Evolutionary conservation across 352 stramenopile species (phyloP), one percentile per base, ranked within the genome.

Genomic region (Pythium utonaiense): DNA sequence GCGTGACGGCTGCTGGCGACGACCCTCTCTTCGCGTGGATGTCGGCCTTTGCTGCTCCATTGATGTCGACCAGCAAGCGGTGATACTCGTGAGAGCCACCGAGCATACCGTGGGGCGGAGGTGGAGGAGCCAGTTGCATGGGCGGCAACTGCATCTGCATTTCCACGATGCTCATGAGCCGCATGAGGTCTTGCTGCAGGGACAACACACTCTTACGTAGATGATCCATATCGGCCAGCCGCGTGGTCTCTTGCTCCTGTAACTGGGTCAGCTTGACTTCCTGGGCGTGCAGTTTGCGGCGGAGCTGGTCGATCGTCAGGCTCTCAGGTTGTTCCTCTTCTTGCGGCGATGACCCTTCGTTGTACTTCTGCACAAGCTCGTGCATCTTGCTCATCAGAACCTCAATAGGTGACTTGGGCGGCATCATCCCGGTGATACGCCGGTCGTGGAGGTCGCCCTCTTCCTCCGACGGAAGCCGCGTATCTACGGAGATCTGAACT

Each of bases 101-200:
- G 16, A 69, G 22, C 34, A 57, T 8, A 3, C 40, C 40, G 21
- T 56, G 41, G 7, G 42, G 34, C 25, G 24, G 44, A 3, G 56
- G 49, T 17, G 45, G 51, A 10, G 64, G 64, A 5, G 53, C 34
- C 14, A 67, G 49, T 40, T 67, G 58, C 30, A 78, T 53, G 0
- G 57, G 57, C 12, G 79, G 78, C 62, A 90, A 72, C 53, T 88
- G 80, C 75, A 91, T 89, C 63, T 91, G 80, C 52, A 89, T 73
- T 64, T 91, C 78, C 6, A 91, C 74, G 30, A 89, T 89, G 54
- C 81, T 77, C 80, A 91, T 88, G 27, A 91, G 64, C 13, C 80
- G 77, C 34, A 91, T 80, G 3, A 91, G 68, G 30, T 91, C 80
- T 34, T 89, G 80, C 54, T 91, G 80, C 6, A 91, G 66, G 8